Base-by-base conservation (phyloP, 106 monocot genomes). In the Dendrobium catenatum region DNA sequence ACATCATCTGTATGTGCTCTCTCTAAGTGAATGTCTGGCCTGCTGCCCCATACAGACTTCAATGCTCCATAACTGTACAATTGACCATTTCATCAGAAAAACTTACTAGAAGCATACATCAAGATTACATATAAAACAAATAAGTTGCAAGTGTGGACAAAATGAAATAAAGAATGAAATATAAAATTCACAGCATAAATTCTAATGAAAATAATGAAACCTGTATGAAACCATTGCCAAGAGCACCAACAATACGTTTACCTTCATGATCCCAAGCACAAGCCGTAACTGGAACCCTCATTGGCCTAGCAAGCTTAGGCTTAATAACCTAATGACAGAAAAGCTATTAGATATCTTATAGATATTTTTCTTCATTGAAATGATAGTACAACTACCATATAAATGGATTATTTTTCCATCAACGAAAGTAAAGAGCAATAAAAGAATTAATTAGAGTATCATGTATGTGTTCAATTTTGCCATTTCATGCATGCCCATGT, bases 201-300 rank as follows among this genome's bases (percentile, higher is more conserved):
- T 44, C 44, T 44, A 44, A 44, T 44, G 67, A 67, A 67, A 54
- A 42, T 49, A n/a, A 43, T 64, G 4, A 41, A 78, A 99, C 99
- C 92, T 99, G 99, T 84, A 99, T 99, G 40, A 95, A 95, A 78
- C 95, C 95, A 95, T 99, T 89, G 64, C 93, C 99, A 81, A 92
- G 55, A 73, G 95, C 99, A 78, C 93, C 99, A 83, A 85, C 99
- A 81, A 99, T 95, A 4, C 86, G 84, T 80, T 93, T 95, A 72
- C 99, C 99, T 86, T 93, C 95, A 83, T 85, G 83, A 90, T 99
- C 88, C 99, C 99, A 99, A 27, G 91, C 89, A 87, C 99, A 99
- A 37, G 95, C 72, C 42, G 93, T 99, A 75, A 99, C 99, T 47
- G 91, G 88, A 83, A 90, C 86, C 85, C 99, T 91, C 58, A 73